Percentiles rank a stretch among this genome's conserved stretches.
phyloP scores from a whole-genome alignment of 768 basidiomycete genomes.

The Suillus lakei region DNA sequence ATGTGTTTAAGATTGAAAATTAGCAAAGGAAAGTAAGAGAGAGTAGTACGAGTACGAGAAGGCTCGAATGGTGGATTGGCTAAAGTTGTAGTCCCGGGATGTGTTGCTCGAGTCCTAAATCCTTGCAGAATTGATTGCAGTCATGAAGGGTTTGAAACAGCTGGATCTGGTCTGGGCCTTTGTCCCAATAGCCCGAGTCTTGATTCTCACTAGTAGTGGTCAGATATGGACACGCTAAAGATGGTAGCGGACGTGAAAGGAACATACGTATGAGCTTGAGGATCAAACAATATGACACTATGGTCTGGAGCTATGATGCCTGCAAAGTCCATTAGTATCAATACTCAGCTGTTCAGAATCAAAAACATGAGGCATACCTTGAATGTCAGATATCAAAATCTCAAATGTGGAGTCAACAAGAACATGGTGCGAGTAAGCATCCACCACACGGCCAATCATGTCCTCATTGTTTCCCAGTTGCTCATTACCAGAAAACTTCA shows the following conservation, averaged over 20 bases:
- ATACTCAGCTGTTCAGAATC: no score
- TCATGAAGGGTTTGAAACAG: background rate
- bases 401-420: constrained; percentile 13
- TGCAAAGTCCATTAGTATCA: background rate
- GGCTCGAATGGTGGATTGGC: no score
- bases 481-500: constrained; percentile 25
- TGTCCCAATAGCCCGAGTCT: background rate
- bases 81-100: no score
- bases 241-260: background rate
- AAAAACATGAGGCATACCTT: background rate
- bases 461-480: constrained; percentile 18
- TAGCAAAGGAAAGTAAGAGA: no score
- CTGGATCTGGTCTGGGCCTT: background rate
- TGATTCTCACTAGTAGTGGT: background rate
- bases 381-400: background rate
- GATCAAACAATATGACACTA: constrained; percentile 17
- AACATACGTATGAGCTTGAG: constrained; percentile 16
- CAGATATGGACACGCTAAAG: background rate
- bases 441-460: constrained; percentile 17
- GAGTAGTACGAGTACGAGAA: no score
- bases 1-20: no score
- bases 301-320: constrained; percentile 9
- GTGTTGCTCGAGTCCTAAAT: background rate
- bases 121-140: background rate
- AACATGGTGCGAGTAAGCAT: constrained; percentile 30